Conservation (phyloP, 805 yeast genomes). For the Ogataea ramenticola region DNA sequence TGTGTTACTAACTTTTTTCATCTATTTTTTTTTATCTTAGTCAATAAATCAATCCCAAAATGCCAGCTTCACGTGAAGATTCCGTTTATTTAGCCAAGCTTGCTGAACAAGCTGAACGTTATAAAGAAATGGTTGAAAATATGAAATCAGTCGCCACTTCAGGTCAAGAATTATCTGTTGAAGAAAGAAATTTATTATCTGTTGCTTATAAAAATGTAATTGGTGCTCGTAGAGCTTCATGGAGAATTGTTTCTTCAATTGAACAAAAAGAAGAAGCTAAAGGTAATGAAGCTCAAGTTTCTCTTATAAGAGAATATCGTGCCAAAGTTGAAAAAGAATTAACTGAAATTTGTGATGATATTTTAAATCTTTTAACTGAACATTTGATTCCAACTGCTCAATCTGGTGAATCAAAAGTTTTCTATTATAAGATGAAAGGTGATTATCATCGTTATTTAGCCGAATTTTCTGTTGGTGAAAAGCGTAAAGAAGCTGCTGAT, state of each 20-base stretch:
- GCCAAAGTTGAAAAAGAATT: constrained; percentile 90
- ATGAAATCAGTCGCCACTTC: constrained; percentile 97
- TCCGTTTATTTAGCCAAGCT: constrained; percentile 96
- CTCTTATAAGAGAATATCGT: constrained; percentile 89
- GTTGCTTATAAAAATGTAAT: constrained; percentile 98
- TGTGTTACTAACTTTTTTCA: background rate
- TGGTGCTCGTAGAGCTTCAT: constrained; percentile 98
- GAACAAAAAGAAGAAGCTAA: constrained; percentile 98
- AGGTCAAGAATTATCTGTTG: constrained; percentile 92
- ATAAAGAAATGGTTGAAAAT: constrained; percentile 98
- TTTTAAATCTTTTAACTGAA: constrained; percentile 76
- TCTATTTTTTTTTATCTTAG: background rate
- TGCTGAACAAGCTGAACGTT: constrained; percentile 99
- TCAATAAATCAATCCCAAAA: constrained; percentile 17
- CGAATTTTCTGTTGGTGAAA: constrained; percentile 88
- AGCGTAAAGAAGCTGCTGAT: constrained; percentile 88
- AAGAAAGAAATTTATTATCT: constrained; percentile 93
- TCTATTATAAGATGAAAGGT: constrained; percentile 99
- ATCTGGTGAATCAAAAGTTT: constrained; percentile 96
- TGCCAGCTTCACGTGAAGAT: constrained; percentile 88
- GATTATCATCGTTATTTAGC: constrained; percentile 99
- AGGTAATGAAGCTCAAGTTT: constrained; percentile 87
- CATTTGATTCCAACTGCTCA: constrained; percentile 92
- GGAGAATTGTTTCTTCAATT: constrained; percentile 97
- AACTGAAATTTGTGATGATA: constrained; percentile 89